Base-by-base conservation (phyloP, 306 rosid species). In the Mucuna pruriens region DNA sequence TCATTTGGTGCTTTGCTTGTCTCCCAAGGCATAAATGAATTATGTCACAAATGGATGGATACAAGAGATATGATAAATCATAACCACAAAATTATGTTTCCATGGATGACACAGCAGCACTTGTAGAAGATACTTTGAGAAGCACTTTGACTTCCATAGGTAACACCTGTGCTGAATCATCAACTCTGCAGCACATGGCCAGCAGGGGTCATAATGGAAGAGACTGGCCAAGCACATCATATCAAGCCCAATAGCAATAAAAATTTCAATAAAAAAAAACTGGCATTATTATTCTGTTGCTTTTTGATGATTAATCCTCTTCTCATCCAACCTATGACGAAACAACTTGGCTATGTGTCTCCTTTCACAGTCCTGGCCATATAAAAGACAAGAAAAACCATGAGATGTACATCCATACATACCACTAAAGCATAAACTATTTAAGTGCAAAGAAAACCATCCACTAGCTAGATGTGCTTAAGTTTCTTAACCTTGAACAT, bases 271-370 rank as follows among this genome's bases (percentile, higher is more conserved):
- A 7, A 60, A 55, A 83, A 7, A 60, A 55, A 83, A 44, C 63
- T 81, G 22, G 68, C 52, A 74, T 86, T 79, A 74, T 86, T 79
- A 89, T 81, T 83, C 83, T 0, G 69, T 81, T 69, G 73, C 79
- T 45, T 63, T 80, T 40, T 49, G 68, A 67, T 9, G 85, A 42
- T 44, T 45, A 17, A 29, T 70, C 74, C 82, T 85, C 89, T 86
- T 95, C 85, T 95, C 97, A 6, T 91, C 90, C 40, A 84, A 42
- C 77, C 99, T 93, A 87, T 95, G 99, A 55, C 78, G 99, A 83
- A 89, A 95, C 82, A 95, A 86, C 86, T 95, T 95, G 12, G 99
- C 96, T 71, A 93, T 93, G 86, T 89, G 78, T 86, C 99, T 90
- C 85, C 99, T 90, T 83, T 95, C 99, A 20, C 98, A 95, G 58